Evolutionary conservation across 148 eudicot species (phyloP), one percentile per base, ranked within the genome.

Genomic region (Spergularia bocconei): DNA sequence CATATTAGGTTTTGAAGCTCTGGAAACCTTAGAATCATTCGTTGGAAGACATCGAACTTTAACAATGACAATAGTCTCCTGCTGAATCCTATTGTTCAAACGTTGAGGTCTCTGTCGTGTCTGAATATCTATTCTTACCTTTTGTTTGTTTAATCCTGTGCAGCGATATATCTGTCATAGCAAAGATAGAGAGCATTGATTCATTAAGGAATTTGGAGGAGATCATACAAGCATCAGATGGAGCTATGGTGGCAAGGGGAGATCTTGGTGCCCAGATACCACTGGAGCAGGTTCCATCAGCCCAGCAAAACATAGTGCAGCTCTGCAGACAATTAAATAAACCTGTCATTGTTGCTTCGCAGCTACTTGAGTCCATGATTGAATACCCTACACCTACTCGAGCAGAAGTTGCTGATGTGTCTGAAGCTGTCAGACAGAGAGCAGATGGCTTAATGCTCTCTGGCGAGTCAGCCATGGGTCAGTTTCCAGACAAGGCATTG

Each of bases 401-500:
- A 78, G 98, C 98, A 51, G 98, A 95, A 78, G 98, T 95, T 69
- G 98, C 98, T 75, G 98, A 95, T 81, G 97, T 95, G 79, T 95
- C 97, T 48, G 97, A 92, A 83, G 97, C 98, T 69, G 97, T 95
- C 11, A 88, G 96, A 77, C 97, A 95, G 77, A 81, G 91, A 74
- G 85, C 96, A 8, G 98, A 95, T 85, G 98, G 93, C 57, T 80
- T 95, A 56, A 90, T 92, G 98, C 93, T 95, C 51, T 95, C 93
- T 33, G 98, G 97, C 72, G 97, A 92, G 86, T 95, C 97, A 9
- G 98, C 97, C 78, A 95, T 95, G 98, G 98, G 97, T 52, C 96
- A 85, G 72, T 90, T 69, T 75, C 97, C 98, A 48, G 97, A 90
- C 44, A 95, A 95, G 80, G 96, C 98, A 58, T 72, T 95, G 87